Base-by-base conservation (phyloP, 176 grass and related monocot species). In the Puccinellia tenuiflora region DNA sequence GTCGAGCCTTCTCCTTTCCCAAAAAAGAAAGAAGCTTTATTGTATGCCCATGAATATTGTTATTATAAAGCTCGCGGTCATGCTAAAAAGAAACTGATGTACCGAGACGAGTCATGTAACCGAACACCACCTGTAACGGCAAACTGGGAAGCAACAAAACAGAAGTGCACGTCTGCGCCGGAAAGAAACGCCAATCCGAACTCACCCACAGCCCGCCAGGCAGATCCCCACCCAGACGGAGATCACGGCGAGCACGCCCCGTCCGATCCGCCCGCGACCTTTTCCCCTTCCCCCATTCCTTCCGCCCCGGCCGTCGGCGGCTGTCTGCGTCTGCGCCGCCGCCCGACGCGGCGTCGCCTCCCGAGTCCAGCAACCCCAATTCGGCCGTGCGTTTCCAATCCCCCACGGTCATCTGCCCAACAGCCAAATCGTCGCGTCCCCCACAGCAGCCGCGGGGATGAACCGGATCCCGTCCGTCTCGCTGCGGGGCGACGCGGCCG, bases 401-500 rank as follows among this genome's bases (percentile, higher is more conserved):
- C 55, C 68, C 57, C 28, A 50, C 38, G 46, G 43, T 2, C 42
- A 15, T 10, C 69, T 69, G 35, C 66, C 66, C 2, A 73, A 71
- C 12, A 71, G 1, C 42, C 24, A 29, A 73, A 20, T 51, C 25
- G 18, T 26, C 22, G 22, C n/a, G 11, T 24, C 73, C 73, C 54
- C 50, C 38, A 9, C 62, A 5, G 62, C 48, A 24, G 33, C 33
- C 38, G 33, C 62, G 11, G 82, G 54, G 75, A 92, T 95, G 90
- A 90, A 95, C 83, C 88, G 83, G 81, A 88, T 85, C 88, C 90
- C 89, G 86, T 94, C 94, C 83, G 62, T 91, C 73, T 86, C 89
- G 46, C 71, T 82, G 42, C 81, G 77, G 21, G 79, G 64, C 74
- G 92, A 88, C 61, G 64, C 79, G 57, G 46, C 72, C 43, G 78